Evolutionary conservation across 495 filamentous ascomycete genomes (phyloP), one percentile per base, ranked within the genome.

Genomic region (Apodospora peruviana): DNA sequence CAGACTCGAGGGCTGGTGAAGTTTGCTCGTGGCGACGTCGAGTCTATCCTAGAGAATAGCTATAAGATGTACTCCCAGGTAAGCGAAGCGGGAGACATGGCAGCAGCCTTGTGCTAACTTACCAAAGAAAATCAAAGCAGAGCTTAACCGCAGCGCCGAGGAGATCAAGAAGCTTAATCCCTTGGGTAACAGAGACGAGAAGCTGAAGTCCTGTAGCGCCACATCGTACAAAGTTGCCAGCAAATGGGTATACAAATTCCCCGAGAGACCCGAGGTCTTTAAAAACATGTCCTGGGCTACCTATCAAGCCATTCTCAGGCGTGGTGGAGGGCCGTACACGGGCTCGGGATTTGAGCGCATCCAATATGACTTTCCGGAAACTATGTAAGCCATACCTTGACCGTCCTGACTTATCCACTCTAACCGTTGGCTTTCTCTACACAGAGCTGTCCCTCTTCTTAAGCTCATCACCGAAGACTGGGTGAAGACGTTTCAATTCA

Each of bases 171-270:
- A 35, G 1, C 12, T 48, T 0, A 45, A 7, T 20, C 53, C 53
- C 0, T 22, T 55, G 1, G 17, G 22, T 2, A 34, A 51, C 38
- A 51, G 29, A 19, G 8, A 24, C 3, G 14, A 47, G n/a, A 47
- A 43, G 8, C 11, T 53, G 5, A 18, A 12, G 0, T 18, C 47
- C 2, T 59, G 46, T 41, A 16, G 32, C 7, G 12, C 35, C 0
- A 0, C 22, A 24, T 47, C 50, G 0, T 7, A 17, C 3, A 16
- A 46, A 5, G 40, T 40, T 2, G 59, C 45, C 0, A 47, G 16
- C 0, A 39, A 51, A 8, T 62, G 56, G 56, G 36, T 38, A 2
- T 44, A 53, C 36, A 52, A 54, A 32, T 47, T 46, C 11, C 47
- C 59, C 1, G 41, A 54, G 5, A 35, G 45, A 5, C 17, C 2